A percentile compares a stretch with the other conserved stretches of the same genome.
Evolutionary conservation across 129 eudicot genomes (phyloP).

Genomic region (Escallonia herrerae): DNA sequence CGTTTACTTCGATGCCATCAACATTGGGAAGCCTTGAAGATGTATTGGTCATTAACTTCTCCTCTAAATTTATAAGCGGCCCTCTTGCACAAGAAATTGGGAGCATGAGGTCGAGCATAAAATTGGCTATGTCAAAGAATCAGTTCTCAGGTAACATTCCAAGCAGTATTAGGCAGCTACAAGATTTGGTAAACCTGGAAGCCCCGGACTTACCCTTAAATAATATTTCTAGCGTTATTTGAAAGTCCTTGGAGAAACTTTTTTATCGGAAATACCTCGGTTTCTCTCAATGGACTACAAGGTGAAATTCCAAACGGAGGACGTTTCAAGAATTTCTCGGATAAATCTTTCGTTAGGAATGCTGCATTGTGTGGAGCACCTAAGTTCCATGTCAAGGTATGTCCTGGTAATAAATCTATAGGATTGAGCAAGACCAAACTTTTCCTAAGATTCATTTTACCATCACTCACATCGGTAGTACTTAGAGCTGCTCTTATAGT

Average conservation of each 20-base stretch:
- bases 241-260: conserved; percentile 16
- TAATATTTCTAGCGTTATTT: conserved; percentile 11
- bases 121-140: conserved; percentile 29
- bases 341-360: conserved; percentile 3
- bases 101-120: conserved; percentile 10
- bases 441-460: conserved; percentile 5
- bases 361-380: conserved; percentile 14
- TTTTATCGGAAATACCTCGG: no score
- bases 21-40: conserved; percentile 21
- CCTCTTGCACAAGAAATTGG: conserved; percentile 23
- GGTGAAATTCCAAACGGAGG: conserved; percentile 22
- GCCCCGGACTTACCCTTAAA: conserved; percentile 11
- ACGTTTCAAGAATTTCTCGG: conserved; percentile 3
- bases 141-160: conserved; percentile 32
- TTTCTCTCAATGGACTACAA: no score
- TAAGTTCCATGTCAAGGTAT: background rate
- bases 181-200: conserved; percentile 5
- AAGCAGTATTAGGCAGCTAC: conserved; percentile 6
- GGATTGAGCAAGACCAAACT: no score
- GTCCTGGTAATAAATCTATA: no score
- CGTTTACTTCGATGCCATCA: conserved; percentile 22
- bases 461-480: background rate
- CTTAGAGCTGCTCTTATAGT: background rate
- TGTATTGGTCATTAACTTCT: conserved; percentile 13
- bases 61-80: conserved; percentile 26